phyloP scores from a whole-genome alignment of 2,329 filamentous ascomycete genomes.

The Dryadomyces quercus-mongolicae region DNA sequence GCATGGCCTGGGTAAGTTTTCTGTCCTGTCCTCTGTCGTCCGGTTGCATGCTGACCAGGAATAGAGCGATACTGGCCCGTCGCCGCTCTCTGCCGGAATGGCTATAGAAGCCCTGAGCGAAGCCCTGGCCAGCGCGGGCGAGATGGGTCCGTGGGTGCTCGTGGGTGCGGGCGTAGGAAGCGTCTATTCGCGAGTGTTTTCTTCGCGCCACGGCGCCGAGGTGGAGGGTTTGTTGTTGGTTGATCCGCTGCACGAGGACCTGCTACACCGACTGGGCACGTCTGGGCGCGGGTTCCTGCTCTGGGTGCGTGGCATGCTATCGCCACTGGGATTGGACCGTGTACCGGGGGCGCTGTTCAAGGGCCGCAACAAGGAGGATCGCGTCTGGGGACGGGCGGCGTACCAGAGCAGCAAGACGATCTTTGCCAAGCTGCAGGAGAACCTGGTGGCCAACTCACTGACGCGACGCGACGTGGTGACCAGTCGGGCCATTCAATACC shows the following conservation, averaged over 20 bases:
- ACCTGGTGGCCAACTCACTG: slow-evolving; percentile 72
- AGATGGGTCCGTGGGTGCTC: slow-evolving; percentile 80
- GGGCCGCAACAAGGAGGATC: slow-evolving; percentile 68
- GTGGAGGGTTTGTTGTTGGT: slow-evolving; percentile 73
- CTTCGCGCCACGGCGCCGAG: slow-evolving; percentile 63
- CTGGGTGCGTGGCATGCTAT: slow-evolving; percentile 77
- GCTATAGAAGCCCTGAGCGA: slow-evolving; percentile 82
- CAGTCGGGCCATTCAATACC: slow-evolving; percentile 66
- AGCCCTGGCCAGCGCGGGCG: slow-evolving; percentile 66
- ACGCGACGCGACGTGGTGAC: slow-evolving; percentile 72
- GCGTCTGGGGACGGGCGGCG: slow-evolving; percentile 68
- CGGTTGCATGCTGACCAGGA: background rate
- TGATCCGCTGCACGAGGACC: slow-evolving; percentile 80
- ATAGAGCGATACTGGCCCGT: slow-evolving; percentile 74
- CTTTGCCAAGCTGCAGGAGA: slow-evolving; percentile 88
- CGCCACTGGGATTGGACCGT: slow-evolving; percentile 74
- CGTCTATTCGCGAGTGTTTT: slow-evolving; percentile 85
- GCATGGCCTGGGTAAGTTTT: slow-evolving; percentile 56
- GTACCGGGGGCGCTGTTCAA: slow-evolving; percentile 70
- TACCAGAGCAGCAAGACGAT: slow-evolving; percentile 74
- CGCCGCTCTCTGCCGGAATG: slow-evolving; percentile 86
- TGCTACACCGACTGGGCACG: slow-evolving; percentile 55
- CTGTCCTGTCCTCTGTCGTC: too few species aligned
- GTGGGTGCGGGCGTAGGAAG: slow-evolving; percentile 79
- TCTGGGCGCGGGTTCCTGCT: slow-evolving; percentile 67